A percentile compares a stretch with the other conserved stretches of the same genome.
Conservation (phyloP, 148 eudicot species). For the Amaranthus palmeri region DNA sequence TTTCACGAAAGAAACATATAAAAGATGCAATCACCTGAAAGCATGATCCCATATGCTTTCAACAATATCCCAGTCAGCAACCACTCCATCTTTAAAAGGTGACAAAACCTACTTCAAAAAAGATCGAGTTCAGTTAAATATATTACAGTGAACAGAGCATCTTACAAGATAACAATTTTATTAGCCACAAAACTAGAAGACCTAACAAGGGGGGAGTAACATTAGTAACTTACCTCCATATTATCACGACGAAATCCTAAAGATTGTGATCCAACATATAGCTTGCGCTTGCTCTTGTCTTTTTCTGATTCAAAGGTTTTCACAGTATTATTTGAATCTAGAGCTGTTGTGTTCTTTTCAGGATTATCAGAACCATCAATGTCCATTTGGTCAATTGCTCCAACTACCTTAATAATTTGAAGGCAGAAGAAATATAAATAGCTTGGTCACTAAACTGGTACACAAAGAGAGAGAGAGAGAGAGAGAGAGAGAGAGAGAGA, state of each 20-base stretch:
- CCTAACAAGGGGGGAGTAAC: neutral
- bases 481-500: neutral
- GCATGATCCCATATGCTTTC: slow-evolving; percentile 98
- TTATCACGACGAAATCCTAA: slow-evolving; percentile 89
- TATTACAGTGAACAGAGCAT: neutral
- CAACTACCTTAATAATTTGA: slow-evolving; percentile 60
- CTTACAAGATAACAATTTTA: neutral
- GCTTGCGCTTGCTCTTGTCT: slow-evolving; percentile 66
- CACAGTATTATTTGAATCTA: slow-evolving; percentile 50
- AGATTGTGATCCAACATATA: slow-evolving; percentile 88
- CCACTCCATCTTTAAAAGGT: slow-evolving; percentile 82
- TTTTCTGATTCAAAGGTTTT: slow-evolving; percentile 50
- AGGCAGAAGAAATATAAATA: neutral
- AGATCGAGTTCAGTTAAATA: neutral
- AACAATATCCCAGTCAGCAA: slow-evolving; percentile 91
- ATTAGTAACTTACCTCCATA: slow-evolving; percentile 68
- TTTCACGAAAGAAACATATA: slow-evolving; percentile 1
- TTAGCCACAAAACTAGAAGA: neutral
- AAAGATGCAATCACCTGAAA: slow-evolving; percentile 45
- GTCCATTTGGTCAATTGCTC: slow-evolving; percentile 85
- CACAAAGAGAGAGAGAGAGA: neutral
- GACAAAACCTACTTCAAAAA: slow-evolving; percentile 54
- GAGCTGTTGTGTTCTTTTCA: slow-evolving; percentile 55
- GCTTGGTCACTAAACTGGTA: neutral
- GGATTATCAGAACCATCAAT: slow-evolving; percentile 64